Evolutionary conservation across 2,329 filamentous ascomycete genomes (phyloP), one percentile per base, ranked within the genome.

Genomic region (Pleomassaria siparia): DNA sequence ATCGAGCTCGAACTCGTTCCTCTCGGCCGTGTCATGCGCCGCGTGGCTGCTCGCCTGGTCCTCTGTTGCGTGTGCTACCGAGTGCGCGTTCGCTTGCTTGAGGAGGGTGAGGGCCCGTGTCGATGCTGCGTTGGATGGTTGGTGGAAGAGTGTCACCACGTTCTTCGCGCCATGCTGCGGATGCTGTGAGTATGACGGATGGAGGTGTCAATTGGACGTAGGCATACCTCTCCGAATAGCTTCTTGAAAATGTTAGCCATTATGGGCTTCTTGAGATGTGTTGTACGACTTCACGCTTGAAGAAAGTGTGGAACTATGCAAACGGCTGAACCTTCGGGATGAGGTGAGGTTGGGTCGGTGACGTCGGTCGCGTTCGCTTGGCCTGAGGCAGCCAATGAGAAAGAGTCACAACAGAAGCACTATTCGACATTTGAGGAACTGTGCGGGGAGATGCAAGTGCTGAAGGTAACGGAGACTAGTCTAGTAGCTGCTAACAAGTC

Each of bases 71-170:
- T 81, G 78, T 50, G 84, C 78, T 25, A 81, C 72, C 11, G 89
- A 84, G 40, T 83, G 83, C 40, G 87, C 85, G 21, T 88, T 88
- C 25, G 84, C 81, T 73, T 92, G 85, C 76, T 94, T 95, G 51
- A 97, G 82, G 44, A 95, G 75, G 33, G 82, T 86, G 52, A 86
- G 82, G 25, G 87, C 87, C 50, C 87, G 84, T 42, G 83, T 77
- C 3, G 91, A 96, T 55, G 86, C 80, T 18, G 87, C 82, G 44
- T 82, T 81, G 61, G 79, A 81, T 48, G 92, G 83, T 72, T 89
- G 88, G 81, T 96, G 91, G 80, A 97, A 99, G 78, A 99, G 86
- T 52, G 92, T 97, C 69, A 97, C 84, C 58, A 95, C 89, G 77
- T 97, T 91, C 63, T 77, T 78, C 54, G 72, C 70, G 58, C 74